phyloP scores from a whole-genome alignment of 2,329 filamentous ascomycete genomes.

The Colletotrichum melonis region DNA sequence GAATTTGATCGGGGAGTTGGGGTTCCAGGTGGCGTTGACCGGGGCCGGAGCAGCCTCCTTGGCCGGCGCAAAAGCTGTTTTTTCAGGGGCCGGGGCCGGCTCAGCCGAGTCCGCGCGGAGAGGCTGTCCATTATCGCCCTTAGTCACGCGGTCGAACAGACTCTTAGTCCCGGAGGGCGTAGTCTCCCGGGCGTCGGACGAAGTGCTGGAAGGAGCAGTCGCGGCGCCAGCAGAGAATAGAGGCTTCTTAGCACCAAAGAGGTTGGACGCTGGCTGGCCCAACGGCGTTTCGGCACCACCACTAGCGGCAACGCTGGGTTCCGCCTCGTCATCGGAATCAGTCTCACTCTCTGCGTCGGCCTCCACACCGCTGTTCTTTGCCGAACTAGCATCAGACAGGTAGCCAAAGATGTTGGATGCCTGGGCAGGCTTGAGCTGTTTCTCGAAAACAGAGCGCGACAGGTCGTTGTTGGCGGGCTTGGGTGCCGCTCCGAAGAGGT shows the following conservation, averaged over 20 bases:
- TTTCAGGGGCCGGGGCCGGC: conserved; percentile 46
- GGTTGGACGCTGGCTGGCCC: conserved; percentile 46
- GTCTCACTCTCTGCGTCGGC: conserved; percentile 59
- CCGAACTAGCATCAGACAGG: conserved; percentile 66
- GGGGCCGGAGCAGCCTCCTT: conserved; percentile 43
- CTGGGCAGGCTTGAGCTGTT: conserved; percentile 47
- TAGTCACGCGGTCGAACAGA: conserved; percentile 67
- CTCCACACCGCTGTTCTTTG: conserved; percentile 64
- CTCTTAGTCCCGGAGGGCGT: conserved; percentile 57
- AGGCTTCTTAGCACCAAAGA: conserved; percentile 46
- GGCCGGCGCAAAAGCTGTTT: conserved; percentile 50
- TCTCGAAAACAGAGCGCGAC: conserved; percentile 56
- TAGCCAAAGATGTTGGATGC: conserved; percentile 69
- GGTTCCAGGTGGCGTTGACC: conserved; percentile 60
- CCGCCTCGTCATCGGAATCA: conserved; percentile 54
- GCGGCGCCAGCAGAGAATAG: conserved; percentile 27
- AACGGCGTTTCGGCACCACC: conserved; percentile 53
- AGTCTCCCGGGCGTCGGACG: conserved; percentile 56
- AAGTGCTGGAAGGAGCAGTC: conserved; percentile 47
- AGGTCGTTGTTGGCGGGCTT: conserved; percentile 51
- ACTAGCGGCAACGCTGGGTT: conserved; percentile 55
- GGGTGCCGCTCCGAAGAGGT: conserved; percentile 45
- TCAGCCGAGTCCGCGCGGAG: conserved; percentile 49
- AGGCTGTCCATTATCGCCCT: conserved; percentile 61
- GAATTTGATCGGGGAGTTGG: conserved; percentile 66